Evolutionary conservation across 257 asterid genomes (phyloP).

Genomic region (Plantago ovata): DNA sequence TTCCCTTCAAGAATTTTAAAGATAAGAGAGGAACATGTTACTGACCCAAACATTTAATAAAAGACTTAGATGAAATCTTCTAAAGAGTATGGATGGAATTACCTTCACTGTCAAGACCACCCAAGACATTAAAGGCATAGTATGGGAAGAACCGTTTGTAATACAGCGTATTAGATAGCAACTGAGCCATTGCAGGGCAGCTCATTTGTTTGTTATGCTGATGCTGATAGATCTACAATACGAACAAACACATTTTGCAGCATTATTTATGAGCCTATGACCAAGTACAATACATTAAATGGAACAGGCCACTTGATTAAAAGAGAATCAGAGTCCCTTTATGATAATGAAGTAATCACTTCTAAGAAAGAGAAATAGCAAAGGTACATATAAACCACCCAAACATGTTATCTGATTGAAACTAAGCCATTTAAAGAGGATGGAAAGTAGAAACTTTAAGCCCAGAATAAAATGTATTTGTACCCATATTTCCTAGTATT

Average conservation of each 20-base stretch:
- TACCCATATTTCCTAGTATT: too few relatives aligned
- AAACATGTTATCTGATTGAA: too few relatives aligned
- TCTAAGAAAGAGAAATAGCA: too few relatives aligned
- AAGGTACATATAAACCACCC: too few relatives aligned
- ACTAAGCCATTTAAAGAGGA: too few relatives aligned
- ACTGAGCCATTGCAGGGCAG: slow-evolving; percentile 97
- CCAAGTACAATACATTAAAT: too few relatives aligned
- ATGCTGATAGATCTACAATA: slow-evolving; percentile 70
- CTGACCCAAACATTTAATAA: background rate
- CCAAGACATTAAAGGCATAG: slow-evolving; percentile 90
- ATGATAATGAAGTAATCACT: too few relatives aligned
- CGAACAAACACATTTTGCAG: slow-evolving; percentile 8
- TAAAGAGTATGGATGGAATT: slow-evolving; percentile 7
- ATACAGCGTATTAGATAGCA: slow-evolving; percentile 85
- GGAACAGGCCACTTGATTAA: too few relatives aligned
- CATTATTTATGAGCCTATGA: background rate
- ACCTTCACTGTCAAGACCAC: slow-evolving; percentile 96
- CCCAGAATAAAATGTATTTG: too few relatives aligned
- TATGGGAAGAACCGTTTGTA: slow-evolving; percentile 96
- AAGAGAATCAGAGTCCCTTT: too few relatives aligned
- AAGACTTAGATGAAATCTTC: background rate
- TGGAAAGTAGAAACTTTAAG: too few relatives aligned
- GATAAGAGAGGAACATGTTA: slow-evolving; percentile 10
- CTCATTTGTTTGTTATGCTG: slow-evolving; percentile 98
- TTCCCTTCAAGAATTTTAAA: slow-evolving; percentile 47